Evolutionary conservation across 345 rosid genomes (phyloP).

Genomic region (Rubroshorea leprosula): DNA sequence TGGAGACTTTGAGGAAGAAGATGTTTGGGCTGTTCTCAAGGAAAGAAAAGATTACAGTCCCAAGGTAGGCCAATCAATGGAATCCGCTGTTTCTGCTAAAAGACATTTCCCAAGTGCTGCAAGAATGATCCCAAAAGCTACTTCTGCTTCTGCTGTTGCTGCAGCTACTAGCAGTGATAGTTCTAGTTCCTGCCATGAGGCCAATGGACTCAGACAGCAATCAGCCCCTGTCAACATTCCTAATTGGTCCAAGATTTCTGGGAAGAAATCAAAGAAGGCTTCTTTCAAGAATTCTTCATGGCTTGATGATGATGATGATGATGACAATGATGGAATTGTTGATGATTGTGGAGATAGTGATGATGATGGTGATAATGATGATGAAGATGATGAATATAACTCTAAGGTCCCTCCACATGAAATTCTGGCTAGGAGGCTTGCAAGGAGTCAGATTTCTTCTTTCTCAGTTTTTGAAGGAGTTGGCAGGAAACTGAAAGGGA

Average conservation of each 20-base stretch:
- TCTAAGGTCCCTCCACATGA: slow-evolving; percentile 68
- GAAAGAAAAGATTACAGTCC: slow-evolving; percentile 27
- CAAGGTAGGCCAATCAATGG: slow-evolving; percentile 12
- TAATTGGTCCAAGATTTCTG: slow-evolving; percentile 51
- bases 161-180: too few species aligned
- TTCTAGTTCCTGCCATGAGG: too few species aligned
- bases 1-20: slow-evolving; percentile 47
- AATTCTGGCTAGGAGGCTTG: slow-evolving; percentile 49
- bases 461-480: slow-evolving; percentile 79
- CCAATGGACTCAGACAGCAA: slow-evolving; percentile 31
- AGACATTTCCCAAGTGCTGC: slow-evolving; percentile 39
- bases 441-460: slow-evolving; percentile 56
- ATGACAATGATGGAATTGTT: slow-evolving; percentile 3
- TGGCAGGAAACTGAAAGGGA: slow-evolving; percentile 79
- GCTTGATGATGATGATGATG: slow-evolving; percentile 14
- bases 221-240: slow-evolving; percentile 75
- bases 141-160: neutral
- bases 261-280: slow-evolving; percentile 30
- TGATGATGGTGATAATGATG: too few species aligned
- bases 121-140: slow-evolving; percentile 44
- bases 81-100: slow-evolving; percentile 24
- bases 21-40: slow-evolving; percentile 38
- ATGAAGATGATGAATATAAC: slow-evolving; percentile 22
- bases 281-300: slow-evolving; percentile 18
- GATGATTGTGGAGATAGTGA: slow-evolving; percentile 17